Conservation (phyloP, 768 basidiomycete species). For the Gyrodon lividus region DNA sequence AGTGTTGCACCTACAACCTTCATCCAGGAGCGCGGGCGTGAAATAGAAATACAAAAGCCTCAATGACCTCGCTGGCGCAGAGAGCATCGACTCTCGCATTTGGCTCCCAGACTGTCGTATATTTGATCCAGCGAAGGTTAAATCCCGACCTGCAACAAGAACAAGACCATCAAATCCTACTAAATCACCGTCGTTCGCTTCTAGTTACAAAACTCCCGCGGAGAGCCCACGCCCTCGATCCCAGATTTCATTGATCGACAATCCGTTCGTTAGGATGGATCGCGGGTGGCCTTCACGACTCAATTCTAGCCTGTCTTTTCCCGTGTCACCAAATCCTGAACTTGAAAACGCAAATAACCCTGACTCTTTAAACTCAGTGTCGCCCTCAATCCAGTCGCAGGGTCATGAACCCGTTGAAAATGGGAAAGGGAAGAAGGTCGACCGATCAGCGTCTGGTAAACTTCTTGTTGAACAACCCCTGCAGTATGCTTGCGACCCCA, state of each 20-base stretch:
- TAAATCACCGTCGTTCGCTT: conserved; percentile 5
- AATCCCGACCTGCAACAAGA: conserved; percentile 20
- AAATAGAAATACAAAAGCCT: conserved; percentile 21
- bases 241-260: conserved; percentile 1
- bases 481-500: neutral
- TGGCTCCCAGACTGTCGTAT: conserved; percentile 25
- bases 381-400: neutral
- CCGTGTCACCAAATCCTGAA: conserved; percentile 9
- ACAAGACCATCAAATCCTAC: conserved; percentile 25
- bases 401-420: conserved; percentile 2
- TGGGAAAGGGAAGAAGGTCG: conserved; percentile 1
- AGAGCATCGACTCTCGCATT: conserved; percentile 23
- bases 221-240: neutral
- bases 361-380: neutral
- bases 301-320: conserved; percentile 20
- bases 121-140: conserved; percentile 29
- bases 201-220: neutral
- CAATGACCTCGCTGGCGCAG: conserved; percentile 12
- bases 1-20: conserved; percentile 4
- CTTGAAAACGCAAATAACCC: neutral
- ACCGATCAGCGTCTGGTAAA: neutral
- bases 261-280: conserved; percentile 17
- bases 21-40: conserved; percentile 16
- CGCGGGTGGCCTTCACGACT: conserved; percentile 22
- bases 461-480: conserved; percentile 2